phyloP scores from a whole-genome alignment of 129 eudicot species.

The Flaveria brownii region DNA sequence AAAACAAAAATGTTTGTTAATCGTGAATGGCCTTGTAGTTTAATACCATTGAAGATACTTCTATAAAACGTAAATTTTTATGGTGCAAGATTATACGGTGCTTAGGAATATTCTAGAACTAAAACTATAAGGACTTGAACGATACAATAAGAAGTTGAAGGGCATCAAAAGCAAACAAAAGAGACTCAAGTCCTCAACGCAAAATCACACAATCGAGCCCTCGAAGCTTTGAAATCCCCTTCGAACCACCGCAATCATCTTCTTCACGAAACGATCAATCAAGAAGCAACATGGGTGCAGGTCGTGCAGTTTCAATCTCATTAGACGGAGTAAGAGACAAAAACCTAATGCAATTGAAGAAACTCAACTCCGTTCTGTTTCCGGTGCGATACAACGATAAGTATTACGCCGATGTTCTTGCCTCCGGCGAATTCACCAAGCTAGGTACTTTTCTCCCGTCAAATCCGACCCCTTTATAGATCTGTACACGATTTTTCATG shows the following conservation, averaged over 20 bases:
- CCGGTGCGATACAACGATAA: constrained; percentile 95
- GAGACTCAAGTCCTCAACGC: not conserved
- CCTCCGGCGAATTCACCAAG: constrained; percentile 88
- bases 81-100: too few relatives aligned
- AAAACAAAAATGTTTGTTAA: too few relatives aligned
- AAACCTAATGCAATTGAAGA: constrained; percentile 95
- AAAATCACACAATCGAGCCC: not conserved
- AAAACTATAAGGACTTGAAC: not conserved
- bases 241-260: constrained; percentile 16
- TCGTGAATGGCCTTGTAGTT: too few relatives aligned
- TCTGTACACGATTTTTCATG: not conserved
- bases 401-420: constrained; percentile 85
- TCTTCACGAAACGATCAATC: constrained; percentile 21
- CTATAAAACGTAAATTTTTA: too few relatives aligned
- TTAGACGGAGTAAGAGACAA: constrained; percentile 85
- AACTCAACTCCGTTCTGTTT: constrained; percentile 88
- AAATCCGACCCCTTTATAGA: constrained; percentile 20
- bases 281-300: constrained; percentile 57
- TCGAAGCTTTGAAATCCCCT: constrained; percentile 17
- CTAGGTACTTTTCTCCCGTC: constrained; percentile 43
- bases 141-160: constrained; percentile 9
- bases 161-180: constrained; percentile 2
- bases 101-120: not conserved
- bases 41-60: too few relatives aligned
- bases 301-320: constrained; percentile 66